A percentile compares a stretch with the other conserved stretches of the same genome.
Conservation (phyloP, 2,329 filamentous ascomycete species). For the Amauroascus verrucosus region DNA sequence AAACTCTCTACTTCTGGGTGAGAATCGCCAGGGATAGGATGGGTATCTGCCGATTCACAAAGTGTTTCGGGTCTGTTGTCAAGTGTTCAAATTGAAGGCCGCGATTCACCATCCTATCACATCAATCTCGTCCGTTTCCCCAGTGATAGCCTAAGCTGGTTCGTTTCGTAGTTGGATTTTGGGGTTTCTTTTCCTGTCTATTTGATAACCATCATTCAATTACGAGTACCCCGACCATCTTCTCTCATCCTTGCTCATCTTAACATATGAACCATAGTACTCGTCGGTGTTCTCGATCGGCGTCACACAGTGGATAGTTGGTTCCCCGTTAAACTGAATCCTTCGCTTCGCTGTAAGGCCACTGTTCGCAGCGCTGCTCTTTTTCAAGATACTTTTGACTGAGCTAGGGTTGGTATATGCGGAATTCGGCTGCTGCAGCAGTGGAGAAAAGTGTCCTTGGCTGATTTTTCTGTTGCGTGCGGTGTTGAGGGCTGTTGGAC, state of each 20-base stretch:
- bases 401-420: constrained; percentile 37
- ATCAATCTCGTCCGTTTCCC: too few species aligned
- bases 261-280: constrained; percentile 40
- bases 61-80: too few species aligned
- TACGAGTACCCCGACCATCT: constrained; percentile 27
- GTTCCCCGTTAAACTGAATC: constrained; percentile 37
- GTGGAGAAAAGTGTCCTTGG: constrained; percentile 31
- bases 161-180: too few species aligned
- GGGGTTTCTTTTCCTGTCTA: too few species aligned
- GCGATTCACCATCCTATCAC: too few species aligned
- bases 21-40: too few species aligned
- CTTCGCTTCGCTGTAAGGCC: constrained; percentile 24
- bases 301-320: constrained; percentile 39
- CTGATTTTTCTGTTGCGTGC: constrained; percentile 29
- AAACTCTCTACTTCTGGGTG: too few species aligned
- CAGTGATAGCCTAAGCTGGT: too few species aligned
- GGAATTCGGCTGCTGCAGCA: constrained; percentile 32
- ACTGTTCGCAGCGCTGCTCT: constrained; percentile 21
- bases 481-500: constrained; percentile 27
- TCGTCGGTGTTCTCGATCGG: constrained; percentile 41
- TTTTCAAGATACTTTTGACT: constrained; percentile 42
- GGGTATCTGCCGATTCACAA: too few species aligned
- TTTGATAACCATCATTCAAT: background rate
- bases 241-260: constrained; percentile 38
- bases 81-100: too few species aligned